These are phyloP conservation scores for Gilbertella persicaria DNA, from an alignment of 371 early-diverging fungal genomes.

Conservation along the genomic window DNA sequence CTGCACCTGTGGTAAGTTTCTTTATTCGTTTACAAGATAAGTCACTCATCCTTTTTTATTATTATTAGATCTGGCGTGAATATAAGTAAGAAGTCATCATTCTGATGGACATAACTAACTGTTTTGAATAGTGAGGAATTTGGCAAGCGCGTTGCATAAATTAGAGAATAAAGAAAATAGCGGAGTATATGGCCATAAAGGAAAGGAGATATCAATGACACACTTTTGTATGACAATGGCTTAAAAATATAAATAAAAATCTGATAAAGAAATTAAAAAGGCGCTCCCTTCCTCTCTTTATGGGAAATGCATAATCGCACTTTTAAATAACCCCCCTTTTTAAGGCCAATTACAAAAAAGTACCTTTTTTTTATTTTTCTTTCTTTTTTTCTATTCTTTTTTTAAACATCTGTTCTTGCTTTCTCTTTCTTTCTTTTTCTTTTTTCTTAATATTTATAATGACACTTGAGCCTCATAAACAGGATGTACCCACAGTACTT, in stretches of 20 bases:
- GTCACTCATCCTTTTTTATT: conserved; percentile 1
- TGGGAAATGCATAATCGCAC: too few relatives aligned
- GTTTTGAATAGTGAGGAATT: conserved; percentile 41
- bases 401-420: conserved; percentile 6
- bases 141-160: conserved; percentile 36
- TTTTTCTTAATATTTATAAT: neutral
- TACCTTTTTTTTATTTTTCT: conserved; percentile 5
- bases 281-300: too few relatives aligned
- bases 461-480: neutral
- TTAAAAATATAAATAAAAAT: too few relatives aligned
- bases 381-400: conserved; percentile 9
- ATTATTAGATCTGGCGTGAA: conserved; percentile 55
- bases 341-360: conserved; percentile 10
- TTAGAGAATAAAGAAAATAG: neutral
- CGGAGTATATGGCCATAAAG: too few relatives aligned
- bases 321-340: conserved; percentile 13
- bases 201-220: too few relatives aligned
- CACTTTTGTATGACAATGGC: too few relatives aligned
- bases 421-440: neutral
- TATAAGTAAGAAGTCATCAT: conserved; percentile 43
- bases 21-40: neutral
- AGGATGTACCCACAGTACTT: conserved; percentile 7
- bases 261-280: too few relatives aligned
- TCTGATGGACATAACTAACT: neutral
- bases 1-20: conserved; percentile 78